phyloP scores from a whole-genome alignment of 2,329 filamentous ascomycete genomes.

The Fusarium neocosmosporiellum region DNA sequence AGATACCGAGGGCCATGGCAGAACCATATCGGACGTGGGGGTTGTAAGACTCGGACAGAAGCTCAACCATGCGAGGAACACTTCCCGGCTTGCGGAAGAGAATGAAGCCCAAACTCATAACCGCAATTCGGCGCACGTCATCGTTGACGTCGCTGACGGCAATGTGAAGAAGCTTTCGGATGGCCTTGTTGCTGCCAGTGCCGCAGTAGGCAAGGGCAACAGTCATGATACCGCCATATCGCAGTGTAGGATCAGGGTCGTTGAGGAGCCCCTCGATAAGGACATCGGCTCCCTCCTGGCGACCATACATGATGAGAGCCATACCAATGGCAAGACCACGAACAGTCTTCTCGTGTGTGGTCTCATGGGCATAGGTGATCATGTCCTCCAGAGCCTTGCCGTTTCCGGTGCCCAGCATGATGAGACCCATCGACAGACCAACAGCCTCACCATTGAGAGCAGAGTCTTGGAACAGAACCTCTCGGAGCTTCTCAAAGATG shows the following conservation, averaged over 20 bases:
- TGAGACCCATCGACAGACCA: slow-evolving; percentile 93
- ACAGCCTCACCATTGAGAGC: slow-evolving; percentile 97
- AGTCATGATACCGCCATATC: slow-evolving; percentile 99
- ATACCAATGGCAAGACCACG: slow-evolving; percentile 95
- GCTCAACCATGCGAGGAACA: slow-evolving; percentile 98
- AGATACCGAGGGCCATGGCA: slow-evolving; percentile 98
- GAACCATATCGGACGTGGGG: slow-evolving; percentile 98
- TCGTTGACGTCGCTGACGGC: slow-evolving; percentile 99
- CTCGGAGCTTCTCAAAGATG: slow-evolving; percentile 91
- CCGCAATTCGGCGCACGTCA: slow-evolving; percentile 93
- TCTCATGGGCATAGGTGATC: slow-evolving; percentile 98
- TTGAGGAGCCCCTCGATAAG: slow-evolving; percentile 93
- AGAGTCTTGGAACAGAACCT: slow-evolving; percentile 90
- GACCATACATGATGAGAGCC: slow-evolving; percentile 97
- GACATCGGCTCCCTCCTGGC: slow-evolving; percentile 93
- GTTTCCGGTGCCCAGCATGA: slow-evolving; percentile 99
- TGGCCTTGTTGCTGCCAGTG: slow-evolving; percentile 97
- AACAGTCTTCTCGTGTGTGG: slow-evolving; percentile 98
- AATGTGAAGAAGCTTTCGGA: slow-evolving; percentile 92
- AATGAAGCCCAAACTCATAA: slow-evolving; percentile 98
- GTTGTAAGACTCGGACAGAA: slow-evolving; percentile 98
- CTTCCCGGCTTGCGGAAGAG: slow-evolving; percentile 97
- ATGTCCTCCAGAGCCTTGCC: slow-evolving; percentile 93
- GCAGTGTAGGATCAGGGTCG: slow-evolving; percentile 91
- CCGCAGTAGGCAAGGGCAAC: slow-evolving; percentile 97